Conservation (phyloP, 805 yeast species). For the Cyberlindnera xylosilytica region DNA sequence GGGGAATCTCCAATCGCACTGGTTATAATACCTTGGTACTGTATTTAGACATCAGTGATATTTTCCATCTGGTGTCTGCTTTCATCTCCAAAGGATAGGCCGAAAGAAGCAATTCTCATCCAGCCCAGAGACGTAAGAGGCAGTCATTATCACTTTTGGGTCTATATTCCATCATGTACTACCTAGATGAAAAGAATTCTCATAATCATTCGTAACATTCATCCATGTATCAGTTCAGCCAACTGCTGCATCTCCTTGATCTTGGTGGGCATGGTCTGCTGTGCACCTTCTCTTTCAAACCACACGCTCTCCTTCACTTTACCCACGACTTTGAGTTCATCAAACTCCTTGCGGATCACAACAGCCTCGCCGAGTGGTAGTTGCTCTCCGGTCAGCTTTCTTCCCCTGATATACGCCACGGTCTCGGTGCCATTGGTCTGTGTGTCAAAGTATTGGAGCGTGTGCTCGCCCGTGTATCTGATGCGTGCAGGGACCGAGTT, state of each 20-base stretch:
- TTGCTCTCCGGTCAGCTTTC: slow-evolving; percentile 31
- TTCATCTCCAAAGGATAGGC: too few species aligned
- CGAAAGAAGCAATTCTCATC: too few species aligned
- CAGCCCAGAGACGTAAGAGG: too few species aligned
- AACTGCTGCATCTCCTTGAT: slow-evolving; percentile 28
- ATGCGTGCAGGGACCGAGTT: slow-evolving; percentile 19
- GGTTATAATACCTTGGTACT: too few species aligned
- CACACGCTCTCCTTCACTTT: slow-evolving; percentile 21
- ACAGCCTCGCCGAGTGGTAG: slow-evolving; percentile 15
- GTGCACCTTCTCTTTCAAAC: slow-evolving; percentile 39
- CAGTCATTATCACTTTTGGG: too few species aligned
- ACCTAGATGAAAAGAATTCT: too few species aligned
- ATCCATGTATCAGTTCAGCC: slow-evolving; percentile 24
- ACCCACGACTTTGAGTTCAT: slow-evolving; percentile 18
- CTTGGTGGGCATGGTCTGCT: slow-evolving; percentile 24
- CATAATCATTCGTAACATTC: not conserved
- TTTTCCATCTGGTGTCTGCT: too few species aligned
- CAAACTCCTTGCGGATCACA: slow-evolving; percentile 23
- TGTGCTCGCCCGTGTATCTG: slow-evolving; percentile 17
- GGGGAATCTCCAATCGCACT: too few species aligned
- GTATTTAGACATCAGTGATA: too few species aligned
- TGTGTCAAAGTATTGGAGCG: slow-evolving; percentile 8
- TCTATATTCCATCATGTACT: too few species aligned
- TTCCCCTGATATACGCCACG: slow-evolving; percentile 33
- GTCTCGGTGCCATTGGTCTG: slow-evolving; percentile 4